phyloP scores from a whole-genome alignment of 805 yeast genomes.

The Pichia kluyveri region DNA sequence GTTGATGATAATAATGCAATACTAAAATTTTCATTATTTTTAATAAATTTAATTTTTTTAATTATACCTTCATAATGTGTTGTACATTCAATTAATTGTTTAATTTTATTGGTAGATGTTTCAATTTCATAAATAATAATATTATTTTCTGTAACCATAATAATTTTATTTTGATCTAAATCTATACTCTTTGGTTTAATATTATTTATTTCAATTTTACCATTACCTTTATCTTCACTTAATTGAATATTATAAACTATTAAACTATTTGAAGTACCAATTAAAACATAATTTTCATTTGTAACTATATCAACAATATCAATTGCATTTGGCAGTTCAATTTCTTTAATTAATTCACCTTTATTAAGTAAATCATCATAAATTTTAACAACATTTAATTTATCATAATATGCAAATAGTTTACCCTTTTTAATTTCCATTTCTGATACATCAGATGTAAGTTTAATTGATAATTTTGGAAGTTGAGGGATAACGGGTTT shows the following conservation, averaged over 20 bases:
- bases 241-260: conserved; percentile 8
- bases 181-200: conserved; percentile 1
- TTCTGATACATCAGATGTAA: neutral
- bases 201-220: neutral
- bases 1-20: conserved; percentile 17
- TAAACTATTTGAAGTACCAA: conserved; percentile 11
- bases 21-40: conserved; percentile 9
- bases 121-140: conserved; percentile 15
- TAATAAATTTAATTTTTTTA: conserved; percentile 14
- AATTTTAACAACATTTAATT: conserved; percentile 13
- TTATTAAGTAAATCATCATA: conserved; percentile 12
- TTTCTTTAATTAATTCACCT: neutral
- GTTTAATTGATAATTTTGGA: neutral
- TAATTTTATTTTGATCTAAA: conserved; percentile 11
- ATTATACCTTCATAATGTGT: conserved; percentile 12
- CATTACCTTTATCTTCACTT: no score
- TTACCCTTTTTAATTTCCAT: conserved; percentile 8
- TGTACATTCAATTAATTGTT: conserved; percentile 8
- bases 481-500: neutral
- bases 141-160: conserved; percentile 12
- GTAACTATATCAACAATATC: conserved; percentile 12
- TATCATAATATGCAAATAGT: conserved; percentile 15
- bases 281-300: conserved; percentile 10
- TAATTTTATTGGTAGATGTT: conserved; percentile 6
- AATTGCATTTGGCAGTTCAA: conserved; percentile 4